A percentile compares a stretch with the other conserved stretches of the same genome.
Evolutionary conservation across 2,329 filamentous ascomycete genomes (phyloP).

Genomic region (Fusarium miscanthi): DNA sequence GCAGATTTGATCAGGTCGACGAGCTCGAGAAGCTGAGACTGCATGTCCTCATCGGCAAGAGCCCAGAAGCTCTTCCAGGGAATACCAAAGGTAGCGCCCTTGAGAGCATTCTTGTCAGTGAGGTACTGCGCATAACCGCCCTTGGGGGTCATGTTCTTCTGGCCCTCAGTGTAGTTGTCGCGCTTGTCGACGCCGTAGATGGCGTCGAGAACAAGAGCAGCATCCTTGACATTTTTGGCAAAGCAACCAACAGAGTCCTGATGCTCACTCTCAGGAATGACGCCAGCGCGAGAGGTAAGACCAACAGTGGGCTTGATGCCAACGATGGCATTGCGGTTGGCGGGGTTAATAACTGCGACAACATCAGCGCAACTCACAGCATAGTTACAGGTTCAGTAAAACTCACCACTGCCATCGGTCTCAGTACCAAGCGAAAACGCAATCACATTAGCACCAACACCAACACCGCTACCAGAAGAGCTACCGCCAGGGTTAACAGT

Average conservation of each 20-base stretch:
- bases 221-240: conserved; percentile 75
- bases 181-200: conserved; percentile 72
- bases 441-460: conserved; percentile 71
- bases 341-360: conserved; percentile 73
- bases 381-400: background rate
- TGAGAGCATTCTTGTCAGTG: conserved; percentile 62
- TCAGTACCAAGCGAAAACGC: conserved; percentile 78
- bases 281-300: conserved; percentile 71
- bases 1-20: conserved; percentile 66
- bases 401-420: conserved; percentile 72
- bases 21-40: conserved; percentile 58
- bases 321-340: conserved; percentile 74
- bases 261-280: conserved; percentile 74
- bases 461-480: conserved; percentile 73
- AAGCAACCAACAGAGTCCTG: conserved; percentile 78
- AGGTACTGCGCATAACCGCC: conserved; percentile 69
- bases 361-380: conserved; percentile 5
- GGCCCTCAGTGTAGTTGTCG: conserved; percentile 74
- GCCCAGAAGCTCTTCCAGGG: conserved; percentile 80
- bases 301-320: conserved; percentile 83
- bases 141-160: conserved; percentile 63
- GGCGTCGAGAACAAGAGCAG: conserved; percentile 71
- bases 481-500: conserved; percentile 75
- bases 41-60: conserved; percentile 66
- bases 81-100: conserved; percentile 74